These are phyloP conservation scores for Rubroboletus pulcherrimus DNA, from an alignment of 768 basidiomycete species.

Conservation along the genomic window DNA sequence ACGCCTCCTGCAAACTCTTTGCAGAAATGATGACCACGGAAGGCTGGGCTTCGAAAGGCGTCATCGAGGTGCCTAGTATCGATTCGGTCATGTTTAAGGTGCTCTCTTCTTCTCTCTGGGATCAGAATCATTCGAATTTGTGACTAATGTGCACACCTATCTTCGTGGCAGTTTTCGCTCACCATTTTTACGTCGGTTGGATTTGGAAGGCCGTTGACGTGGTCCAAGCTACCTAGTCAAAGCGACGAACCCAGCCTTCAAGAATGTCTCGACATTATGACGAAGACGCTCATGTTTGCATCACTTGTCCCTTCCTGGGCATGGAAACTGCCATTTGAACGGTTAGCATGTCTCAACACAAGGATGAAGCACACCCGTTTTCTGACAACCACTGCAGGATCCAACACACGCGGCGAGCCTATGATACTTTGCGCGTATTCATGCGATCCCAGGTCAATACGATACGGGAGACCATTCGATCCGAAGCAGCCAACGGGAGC, in stretches of 20 bases:
- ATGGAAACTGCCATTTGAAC: slow-evolving; percentile 17
- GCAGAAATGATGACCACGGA: slow-evolving; percentile 11
- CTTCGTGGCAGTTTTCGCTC: slow-evolving; percentile 12
- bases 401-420: slow-evolving; percentile 15
- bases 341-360: slow-evolving; percentile 1
- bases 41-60: slow-evolving; percentile 9
- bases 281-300: neutral
- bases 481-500: neutral
- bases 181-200: slow-evolving; percentile 18
- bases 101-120: fast-evolving
- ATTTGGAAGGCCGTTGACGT: slow-evolving; percentile 16
- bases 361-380: neutral
- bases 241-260: slow-evolving; percentile 4
- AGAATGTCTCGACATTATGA: slow-evolving; percentile 10
- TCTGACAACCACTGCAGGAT: slow-evolving; percentile 10
- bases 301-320: slow-evolving; percentile 13
- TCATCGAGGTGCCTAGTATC: slow-evolving; percentile 9
- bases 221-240: slow-evolving; percentile 4
- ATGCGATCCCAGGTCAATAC: slow-evolving; percentile 14
- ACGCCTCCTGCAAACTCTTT: slow-evolving; percentile 8
- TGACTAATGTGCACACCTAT: neutral
- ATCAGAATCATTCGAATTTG: neutral
- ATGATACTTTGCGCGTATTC: slow-evolving; percentile 15
- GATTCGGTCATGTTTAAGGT: slow-evolving; percentile 12
- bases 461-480: slow-evolving; percentile 4